Evolutionary conservation across 306 rosid species (phyloP), one percentile per base, ranked within the genome.

Genomic region (Parietaria judaica): DNA sequence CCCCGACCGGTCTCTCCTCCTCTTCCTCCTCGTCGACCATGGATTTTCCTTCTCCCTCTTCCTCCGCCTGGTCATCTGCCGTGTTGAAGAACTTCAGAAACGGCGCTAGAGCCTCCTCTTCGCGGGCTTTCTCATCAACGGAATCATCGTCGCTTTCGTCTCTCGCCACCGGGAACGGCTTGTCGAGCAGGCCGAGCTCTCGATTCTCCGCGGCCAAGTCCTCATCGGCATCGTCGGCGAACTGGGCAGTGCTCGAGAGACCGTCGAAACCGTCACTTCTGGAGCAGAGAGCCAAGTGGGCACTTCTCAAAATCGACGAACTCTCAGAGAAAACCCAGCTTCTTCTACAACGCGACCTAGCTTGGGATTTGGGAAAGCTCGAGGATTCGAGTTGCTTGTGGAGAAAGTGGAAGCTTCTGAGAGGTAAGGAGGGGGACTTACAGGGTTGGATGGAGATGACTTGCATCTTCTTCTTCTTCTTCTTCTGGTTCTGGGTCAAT

Each of bases 21-120:
- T 67, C 86, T 76, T 77, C 81, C 51, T 31, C 56, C n/a, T 59
- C 69, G 49, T 56, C 73, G 41, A 70, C 14, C 7, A 61, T 71
- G 36, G 51, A 72, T 38, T 51, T 74, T 67, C 68, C 75, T 37
- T 70, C 83, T 50, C 78, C 76, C 17, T 34, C 72, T 56, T 65
- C 81, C 23, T 76, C 82, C 66, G n/a, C 45, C 58, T 9, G 6
- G 6, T 78, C 44, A 61, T 77, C 90, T 60, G 56, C 61, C 3
- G 74, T 79, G 65, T 78, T 79, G 80, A 92, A 88, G 67, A 92
- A 88, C 82, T 84, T 88, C 84, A 92, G 12, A 74, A 92, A 92
- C 31, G 96, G 95, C 50, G 89, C 94, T 55, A 92, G 74, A 37
- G 83, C 86, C 70, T 79, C 79, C 14, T 77, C 76, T 51, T 75